Evolutionary conservation across 257 asterid genomes (phyloP).

Genomic region (Euphrasia confusa): DNA sequence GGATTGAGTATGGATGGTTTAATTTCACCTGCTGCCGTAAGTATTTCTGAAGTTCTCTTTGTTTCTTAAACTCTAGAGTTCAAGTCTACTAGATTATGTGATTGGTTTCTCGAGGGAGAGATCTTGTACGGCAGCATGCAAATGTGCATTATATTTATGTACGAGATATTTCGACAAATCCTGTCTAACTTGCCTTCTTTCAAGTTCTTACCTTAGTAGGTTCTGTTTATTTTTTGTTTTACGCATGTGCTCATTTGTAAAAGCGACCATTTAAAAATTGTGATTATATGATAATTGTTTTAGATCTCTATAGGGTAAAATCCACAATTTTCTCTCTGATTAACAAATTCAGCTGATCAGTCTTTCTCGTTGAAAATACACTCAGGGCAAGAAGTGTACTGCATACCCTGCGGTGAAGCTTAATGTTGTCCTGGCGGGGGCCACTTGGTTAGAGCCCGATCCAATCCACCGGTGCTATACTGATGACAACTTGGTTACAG

Average conservation of each 20-base stretch:
- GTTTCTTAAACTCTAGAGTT: not conserved
- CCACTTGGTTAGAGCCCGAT: conserved; percentile 88
- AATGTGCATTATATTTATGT: not conserved
- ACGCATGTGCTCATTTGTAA: too few relatives aligned
- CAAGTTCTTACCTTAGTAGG: not conserved
- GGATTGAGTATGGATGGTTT: not conserved
- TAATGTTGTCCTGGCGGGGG: conserved; percentile 77
- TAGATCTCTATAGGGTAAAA: not conserved
- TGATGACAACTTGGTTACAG: conserved; percentile 88
- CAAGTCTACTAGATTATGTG: not conserved
- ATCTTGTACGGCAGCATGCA: not conserved
- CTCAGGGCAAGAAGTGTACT: conserved; percentile 86
- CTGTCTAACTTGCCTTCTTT: not conserved
- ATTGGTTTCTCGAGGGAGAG: not conserved
- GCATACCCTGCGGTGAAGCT: conserved; percentile 96
- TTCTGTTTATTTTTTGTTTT: too few relatives aligned
- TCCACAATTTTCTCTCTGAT: not conserved
- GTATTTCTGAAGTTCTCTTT: too few relatives aligned
- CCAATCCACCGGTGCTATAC: conserved; percentile 90
- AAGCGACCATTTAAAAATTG: not conserved
- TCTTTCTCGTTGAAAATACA: not conserved
- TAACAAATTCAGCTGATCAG: not conserved
- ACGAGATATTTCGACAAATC: not conserved
- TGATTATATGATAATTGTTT: not conserved
- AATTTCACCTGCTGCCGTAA: not conserved